phyloP scores from a whole-genome alignment of 768 basidiomycete genomes.

The Suillus decipiens region DNA sequence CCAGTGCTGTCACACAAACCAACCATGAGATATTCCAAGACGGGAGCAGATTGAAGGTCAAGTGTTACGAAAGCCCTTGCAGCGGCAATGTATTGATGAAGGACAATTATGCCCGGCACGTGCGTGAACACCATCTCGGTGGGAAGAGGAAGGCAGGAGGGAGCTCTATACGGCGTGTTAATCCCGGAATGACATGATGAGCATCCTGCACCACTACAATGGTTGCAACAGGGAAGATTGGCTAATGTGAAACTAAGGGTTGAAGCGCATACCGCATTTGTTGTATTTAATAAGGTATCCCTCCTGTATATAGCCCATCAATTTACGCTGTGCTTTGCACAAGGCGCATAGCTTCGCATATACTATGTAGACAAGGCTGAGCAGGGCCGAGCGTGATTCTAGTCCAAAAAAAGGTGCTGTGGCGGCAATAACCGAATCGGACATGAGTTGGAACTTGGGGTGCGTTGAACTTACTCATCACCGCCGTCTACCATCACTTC shows the following conservation, averaged over 20 bases:
- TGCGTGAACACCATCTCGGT: conserved; percentile 4
- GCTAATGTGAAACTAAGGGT: not conserved
- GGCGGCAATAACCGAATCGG: not conserved
- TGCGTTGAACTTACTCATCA: conserved; percentile 4
- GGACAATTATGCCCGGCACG: conserved; percentile 5
- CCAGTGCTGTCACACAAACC: too few relatives aligned
- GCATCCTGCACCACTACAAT: not conserved
- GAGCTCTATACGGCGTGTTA: not conserved
- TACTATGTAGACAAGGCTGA: not conserved
- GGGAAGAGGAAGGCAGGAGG: not conserved
- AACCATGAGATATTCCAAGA: conserved; percentile 1
- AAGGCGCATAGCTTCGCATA: not conserved
- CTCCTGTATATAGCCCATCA: not conserved
- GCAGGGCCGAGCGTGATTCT: not conserved
- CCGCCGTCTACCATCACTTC: conserved; percentile 7
- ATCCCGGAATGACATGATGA: not conserved
- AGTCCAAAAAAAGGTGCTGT: not conserved
- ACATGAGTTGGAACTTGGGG: not conserved
- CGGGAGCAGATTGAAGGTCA: not conserved
- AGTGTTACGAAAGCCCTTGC: not conserved
- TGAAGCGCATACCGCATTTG: not conserved
- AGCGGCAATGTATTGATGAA: conserved; percentile 2
- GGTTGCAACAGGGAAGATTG: not conserved
- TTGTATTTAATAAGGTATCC: not conserved
- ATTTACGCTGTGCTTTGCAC: not conserved